phyloP scores from a whole-genome alignment of 768 basidiomycete species.

The Lentinus tigrinus region DNA sequence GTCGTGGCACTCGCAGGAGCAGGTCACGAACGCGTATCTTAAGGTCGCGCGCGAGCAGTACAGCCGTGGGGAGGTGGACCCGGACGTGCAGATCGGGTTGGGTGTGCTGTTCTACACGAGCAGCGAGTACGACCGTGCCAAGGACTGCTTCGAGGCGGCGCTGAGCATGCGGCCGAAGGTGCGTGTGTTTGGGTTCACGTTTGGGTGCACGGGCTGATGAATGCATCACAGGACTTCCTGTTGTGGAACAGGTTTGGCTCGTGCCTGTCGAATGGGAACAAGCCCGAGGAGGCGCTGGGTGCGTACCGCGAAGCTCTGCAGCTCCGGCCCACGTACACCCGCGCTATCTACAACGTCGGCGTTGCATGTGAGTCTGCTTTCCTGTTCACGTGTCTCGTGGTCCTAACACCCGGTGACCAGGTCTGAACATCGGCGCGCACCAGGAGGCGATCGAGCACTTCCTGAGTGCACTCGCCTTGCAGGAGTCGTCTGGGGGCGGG shows the following conservation, averaged over 20 bases:
- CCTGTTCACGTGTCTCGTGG: no score
- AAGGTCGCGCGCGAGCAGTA: conserved; percentile 82
- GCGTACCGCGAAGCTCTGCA: conserved; percentile 89
- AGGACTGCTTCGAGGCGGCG: conserved; percentile 93
- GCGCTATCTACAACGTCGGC: conserved; percentile 96
- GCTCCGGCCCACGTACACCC: conserved; percentile 91
- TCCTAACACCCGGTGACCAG: no score
- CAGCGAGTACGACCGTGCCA: conserved; percentile 81
- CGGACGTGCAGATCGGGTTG: conserved; percentile 91
- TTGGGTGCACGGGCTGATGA: not conserved
- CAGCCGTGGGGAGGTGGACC: conserved; percentile 64
- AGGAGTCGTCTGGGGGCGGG: conserved; percentile 65
- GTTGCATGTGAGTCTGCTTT: conserved; percentile 82
- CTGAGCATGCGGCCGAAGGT: conserved; percentile 75
- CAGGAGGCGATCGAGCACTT: conserved; percentile 98
- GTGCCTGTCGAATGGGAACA: conserved; percentile 89
- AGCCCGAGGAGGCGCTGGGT: conserved; percentile 90
- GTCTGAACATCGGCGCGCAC: conserved; percentile 92
- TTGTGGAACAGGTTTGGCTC: conserved; percentile 97
- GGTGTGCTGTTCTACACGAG: conserved; percentile 93
- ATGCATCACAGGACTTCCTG: conserved; percentile 68
- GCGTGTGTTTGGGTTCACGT: not conserved
- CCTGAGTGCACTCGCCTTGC: conserved; percentile 77
- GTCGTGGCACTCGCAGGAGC: conserved; percentile 80
- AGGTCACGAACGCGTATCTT: conserved; percentile 82